Percentiles rank a stretch among this genome's conserved stretches.
Evolutionary conservation across 257 asterid genomes (phyloP).

Genomic region (Gentiana straminea): DNA sequence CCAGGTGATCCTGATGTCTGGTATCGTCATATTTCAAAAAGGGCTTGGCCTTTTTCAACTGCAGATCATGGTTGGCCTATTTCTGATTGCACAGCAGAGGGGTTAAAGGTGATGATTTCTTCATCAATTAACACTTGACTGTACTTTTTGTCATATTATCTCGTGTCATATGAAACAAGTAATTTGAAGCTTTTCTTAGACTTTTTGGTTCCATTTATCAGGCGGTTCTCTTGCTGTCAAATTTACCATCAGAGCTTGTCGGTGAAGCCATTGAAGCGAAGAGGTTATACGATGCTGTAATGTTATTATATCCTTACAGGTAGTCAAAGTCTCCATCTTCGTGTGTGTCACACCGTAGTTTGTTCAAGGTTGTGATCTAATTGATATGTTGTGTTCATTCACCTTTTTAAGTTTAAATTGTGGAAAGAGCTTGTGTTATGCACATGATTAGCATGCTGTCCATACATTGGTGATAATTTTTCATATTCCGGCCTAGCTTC

Average conservation of each 20-base stretch:
- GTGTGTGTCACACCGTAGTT: neutral
- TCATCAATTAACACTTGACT: constrained; percentile 10
- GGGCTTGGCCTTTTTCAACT: constrained; percentile 99
- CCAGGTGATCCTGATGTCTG: constrained; percentile 70
- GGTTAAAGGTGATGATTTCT: constrained; percentile 56
- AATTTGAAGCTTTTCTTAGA: constrained; percentile 7
- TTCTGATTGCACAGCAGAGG: constrained; percentile 99
- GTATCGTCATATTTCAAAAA: constrained; percentile 98
- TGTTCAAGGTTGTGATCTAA: neutral
- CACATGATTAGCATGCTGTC: too few relatives aligned
- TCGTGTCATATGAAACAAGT: neutral
- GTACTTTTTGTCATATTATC: too few relatives aligned
- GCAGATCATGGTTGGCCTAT: constrained; percentile 99
- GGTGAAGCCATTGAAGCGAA: constrained; percentile 67
- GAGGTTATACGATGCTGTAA: constrained; percentile 77
- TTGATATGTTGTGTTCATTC: neutral
- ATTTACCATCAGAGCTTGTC: constrained; percentile 56
- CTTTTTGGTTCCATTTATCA: constrained; percentile 22
- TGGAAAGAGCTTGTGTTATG: too few relatives aligned
- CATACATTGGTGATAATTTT: too few relatives aligned
- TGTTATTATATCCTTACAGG: constrained; percentile 90
- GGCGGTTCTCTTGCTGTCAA: constrained; percentile 68
- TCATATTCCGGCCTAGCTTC: too few relatives aligned
- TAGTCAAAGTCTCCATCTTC: constrained; percentile 10
- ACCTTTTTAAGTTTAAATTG: neutral